phyloP scores from a whole-genome alignment of 768 basidiomycete species.

The Boletus barrowsii region DNA sequence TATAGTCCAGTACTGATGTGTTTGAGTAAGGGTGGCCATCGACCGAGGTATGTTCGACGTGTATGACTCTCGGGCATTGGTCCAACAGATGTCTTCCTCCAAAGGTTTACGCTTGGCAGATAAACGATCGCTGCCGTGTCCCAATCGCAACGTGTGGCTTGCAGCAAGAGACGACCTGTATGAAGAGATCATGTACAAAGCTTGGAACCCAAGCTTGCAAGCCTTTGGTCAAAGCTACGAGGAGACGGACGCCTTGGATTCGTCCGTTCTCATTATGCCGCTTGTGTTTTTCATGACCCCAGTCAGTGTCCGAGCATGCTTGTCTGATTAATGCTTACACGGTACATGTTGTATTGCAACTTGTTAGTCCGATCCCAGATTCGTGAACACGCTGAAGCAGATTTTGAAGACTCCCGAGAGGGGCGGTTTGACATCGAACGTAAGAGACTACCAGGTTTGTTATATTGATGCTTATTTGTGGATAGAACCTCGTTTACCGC shows the following conservation, averaged over 20 bases:
- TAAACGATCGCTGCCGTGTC: slow-evolving; percentile 90
- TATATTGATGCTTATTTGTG: slow-evolving; percentile 1
- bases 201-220: slow-evolving; percentile 70
- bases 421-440: slow-evolving; percentile 89
- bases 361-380: slow-evolving; percentile 77
- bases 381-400: slow-evolving; percentile 78
- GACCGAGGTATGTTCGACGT: slow-evolving; percentile 61
- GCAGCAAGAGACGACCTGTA: slow-evolving; percentile 78
- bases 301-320: slow-evolving; percentile 38
- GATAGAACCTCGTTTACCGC: slow-evolving; percentile 81
- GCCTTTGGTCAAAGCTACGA: slow-evolving; percentile 92
- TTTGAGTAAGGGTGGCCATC: slow-evolving; percentile 77
- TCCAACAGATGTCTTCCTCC: not conserved
- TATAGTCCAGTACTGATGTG: not conserved
- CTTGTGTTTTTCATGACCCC: slow-evolving; percentile 88
- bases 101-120: slow-evolving; percentile 85
- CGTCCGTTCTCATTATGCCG: slow-evolving; percentile 89
- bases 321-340: not conserved
- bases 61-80: not conserved
- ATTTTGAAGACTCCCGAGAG: slow-evolving; percentile 86
- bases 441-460: slow-evolving; percentile 20
- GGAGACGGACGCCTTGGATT: slow-evolving; percentile 76
- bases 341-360: not conserved
- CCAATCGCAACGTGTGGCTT: slow-evolving; percentile 67
- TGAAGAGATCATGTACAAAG: slow-evolving; percentile 89